Evolutionary conservation across 75 land plant genomes (phyloP).

Genomic region (Pinus tabuliformis): DNA sequence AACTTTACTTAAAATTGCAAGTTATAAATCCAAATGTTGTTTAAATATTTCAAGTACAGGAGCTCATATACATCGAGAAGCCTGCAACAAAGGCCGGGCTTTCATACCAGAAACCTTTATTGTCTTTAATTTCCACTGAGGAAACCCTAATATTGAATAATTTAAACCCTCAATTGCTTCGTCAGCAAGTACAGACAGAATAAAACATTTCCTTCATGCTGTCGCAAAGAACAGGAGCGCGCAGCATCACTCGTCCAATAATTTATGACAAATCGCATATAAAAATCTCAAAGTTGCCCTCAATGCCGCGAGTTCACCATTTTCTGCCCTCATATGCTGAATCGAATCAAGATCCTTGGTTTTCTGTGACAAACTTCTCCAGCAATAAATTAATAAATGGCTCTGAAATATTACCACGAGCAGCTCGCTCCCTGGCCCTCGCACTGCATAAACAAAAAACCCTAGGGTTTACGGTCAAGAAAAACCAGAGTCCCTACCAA

Average conservation of each 20-base stretch:
- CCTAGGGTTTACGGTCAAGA: no score
- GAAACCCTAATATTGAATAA: not conserved
- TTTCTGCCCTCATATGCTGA: not conserved
- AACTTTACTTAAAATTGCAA: not conserved
- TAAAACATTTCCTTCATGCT: not conserved
- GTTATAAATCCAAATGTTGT: not conserved
- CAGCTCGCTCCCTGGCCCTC: not conserved
- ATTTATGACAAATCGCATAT: not conserved
- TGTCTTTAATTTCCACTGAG: not conserved
- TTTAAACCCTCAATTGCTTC: not conserved
- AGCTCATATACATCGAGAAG: not conserved
- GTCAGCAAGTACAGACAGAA: not conserved
- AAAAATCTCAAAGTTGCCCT: not conserved
- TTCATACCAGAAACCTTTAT: not conserved
- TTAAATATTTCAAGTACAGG: not conserved
- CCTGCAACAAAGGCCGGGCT: slow-evolving; percentile 4
- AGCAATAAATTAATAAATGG: not conserved
- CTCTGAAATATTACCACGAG: not conserved
- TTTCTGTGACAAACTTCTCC: not conserved
- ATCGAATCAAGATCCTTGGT: not conserved
- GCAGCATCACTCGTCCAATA: not conserved
- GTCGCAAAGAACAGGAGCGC: no score
- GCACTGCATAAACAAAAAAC: not conserved
- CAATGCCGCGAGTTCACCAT: not conserved
- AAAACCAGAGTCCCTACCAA: not conserved